Evolutionary conservation across 2,329 filamentous ascomycete species (phyloP).

Genomic region (Microdochium nivale): DNA sequence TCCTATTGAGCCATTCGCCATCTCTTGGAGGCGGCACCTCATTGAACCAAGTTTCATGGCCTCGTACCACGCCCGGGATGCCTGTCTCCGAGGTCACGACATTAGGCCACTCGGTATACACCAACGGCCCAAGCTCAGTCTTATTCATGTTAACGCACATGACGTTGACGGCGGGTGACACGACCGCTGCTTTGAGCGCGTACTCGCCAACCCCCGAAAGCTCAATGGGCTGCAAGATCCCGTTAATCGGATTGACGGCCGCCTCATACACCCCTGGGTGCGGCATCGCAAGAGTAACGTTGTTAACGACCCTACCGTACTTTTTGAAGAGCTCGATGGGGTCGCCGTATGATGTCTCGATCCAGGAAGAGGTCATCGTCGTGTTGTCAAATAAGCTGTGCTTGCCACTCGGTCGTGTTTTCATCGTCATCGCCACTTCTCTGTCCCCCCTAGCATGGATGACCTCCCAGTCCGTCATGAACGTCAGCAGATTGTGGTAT

Average conservation of each 20-base stretch:
- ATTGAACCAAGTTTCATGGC: slow-evolving; percentile 24
- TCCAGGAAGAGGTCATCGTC: slow-evolving; percentile 61
- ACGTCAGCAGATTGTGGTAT: slow-evolving; percentile 62
- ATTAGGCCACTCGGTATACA: slow-evolving; percentile 54
- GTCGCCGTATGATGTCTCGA: slow-evolving; percentile 45
- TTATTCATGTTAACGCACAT: slow-evolving; percentile 59
- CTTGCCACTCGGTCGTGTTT: slow-evolving; percentile 46
- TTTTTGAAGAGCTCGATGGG: slow-evolving; percentile 39
- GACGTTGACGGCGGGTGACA: slow-evolving; percentile 63
- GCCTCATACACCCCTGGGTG: slow-evolving; percentile 61
- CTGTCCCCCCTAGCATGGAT: slow-evolving; percentile 32
- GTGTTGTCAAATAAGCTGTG: slow-evolving; percentile 65
- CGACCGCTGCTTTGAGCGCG: slow-evolving; percentile 56
- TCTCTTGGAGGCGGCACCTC: slow-evolving; percentile 26
- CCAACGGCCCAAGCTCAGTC: slow-evolving; percentile 51
- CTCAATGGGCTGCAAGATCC: slow-evolving; percentile 61
- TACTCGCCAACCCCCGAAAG: slow-evolving; percentile 61
- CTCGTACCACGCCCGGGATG: slow-evolving; percentile 22
- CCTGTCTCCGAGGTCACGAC: slow-evolving; percentile 23
- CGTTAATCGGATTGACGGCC: slow-evolving; percentile 50
- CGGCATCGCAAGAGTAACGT: slow-evolving; percentile 70
- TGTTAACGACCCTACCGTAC: slow-evolving; percentile 56
- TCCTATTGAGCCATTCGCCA: slow-evolving; percentile 40
- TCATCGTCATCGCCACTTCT: slow-evolving; percentile 28
- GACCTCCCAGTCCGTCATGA: slow-evolving; percentile 46